These are phyloP conservation scores for Lachnum nothofagi DNA, from an alignment of 2,329 filamentous ascomycete genomes.

Conservation along the genomic window DNA sequence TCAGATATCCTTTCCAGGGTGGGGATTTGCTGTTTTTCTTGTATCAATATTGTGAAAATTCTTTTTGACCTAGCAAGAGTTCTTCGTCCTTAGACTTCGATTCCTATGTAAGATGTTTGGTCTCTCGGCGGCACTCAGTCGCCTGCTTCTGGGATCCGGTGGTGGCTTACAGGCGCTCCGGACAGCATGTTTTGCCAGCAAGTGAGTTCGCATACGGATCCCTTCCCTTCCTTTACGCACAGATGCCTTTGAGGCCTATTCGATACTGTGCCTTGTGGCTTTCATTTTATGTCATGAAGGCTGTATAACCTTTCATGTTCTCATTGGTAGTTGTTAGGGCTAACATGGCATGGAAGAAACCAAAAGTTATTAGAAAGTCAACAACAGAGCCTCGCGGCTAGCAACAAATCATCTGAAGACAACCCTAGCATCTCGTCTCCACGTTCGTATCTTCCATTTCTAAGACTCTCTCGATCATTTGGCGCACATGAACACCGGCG, in stretches of 20 bases:
- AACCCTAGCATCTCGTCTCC: background rate
- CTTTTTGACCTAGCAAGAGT: background rate
- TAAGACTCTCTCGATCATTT: background rate
- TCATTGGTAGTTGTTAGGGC: background rate
- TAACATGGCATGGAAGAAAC: background rate
- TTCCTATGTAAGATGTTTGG: background rate
- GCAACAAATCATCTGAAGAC: background rate
- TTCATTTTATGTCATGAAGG: background rate
- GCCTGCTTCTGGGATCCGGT: background rate
- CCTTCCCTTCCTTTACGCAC: background rate
- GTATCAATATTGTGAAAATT: constrained; percentile 1
- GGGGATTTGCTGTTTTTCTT: constrained; percentile 5
- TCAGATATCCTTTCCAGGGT: constrained; percentile 7
- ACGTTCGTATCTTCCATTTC: background rate
- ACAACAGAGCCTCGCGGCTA: background rate
- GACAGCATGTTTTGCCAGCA: constrained; percentile 1
- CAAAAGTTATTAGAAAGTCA: background rate
- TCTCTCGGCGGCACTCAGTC: background rate
- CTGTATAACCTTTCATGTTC: background rate
- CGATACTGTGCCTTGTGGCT: constrained; percentile 5
- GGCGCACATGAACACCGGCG: background rate
- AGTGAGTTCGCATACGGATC: constrained; percentile 6
- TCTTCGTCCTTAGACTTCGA: background rate
- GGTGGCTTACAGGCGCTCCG: background rate
- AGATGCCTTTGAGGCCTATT: background rate